These are phyloP conservation scores for Leccinum barrowsii DNA, from an alignment of 768 basidiomycete species.

Conservation along the genomic window DNA sequence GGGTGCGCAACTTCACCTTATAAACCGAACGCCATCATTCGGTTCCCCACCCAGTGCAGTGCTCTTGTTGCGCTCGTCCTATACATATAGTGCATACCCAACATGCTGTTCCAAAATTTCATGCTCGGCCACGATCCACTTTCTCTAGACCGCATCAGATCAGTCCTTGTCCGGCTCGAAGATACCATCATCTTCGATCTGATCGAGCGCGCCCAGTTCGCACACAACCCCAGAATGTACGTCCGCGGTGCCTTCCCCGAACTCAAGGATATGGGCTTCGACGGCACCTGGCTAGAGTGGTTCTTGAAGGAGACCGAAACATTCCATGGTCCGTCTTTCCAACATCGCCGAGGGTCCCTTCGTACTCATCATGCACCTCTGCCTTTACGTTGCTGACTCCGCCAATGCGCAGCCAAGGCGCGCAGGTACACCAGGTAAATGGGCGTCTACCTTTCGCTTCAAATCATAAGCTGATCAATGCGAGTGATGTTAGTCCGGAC, in stretches of 20 bases:
- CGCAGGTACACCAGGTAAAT: constrained; percentile 86
- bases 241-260: constrained; percentile 74
- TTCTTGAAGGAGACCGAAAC: constrained; percentile 92
- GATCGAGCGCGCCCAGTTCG: constrained; percentile 97
- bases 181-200: constrained; percentile 98
- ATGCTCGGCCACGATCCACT: constrained; percentile 71
- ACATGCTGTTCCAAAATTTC: constrained; percentile 65
- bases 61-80: constrained; percentile 8
- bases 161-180: constrained; percentile 84
- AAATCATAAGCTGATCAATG: not conserved
- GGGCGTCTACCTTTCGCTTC: constrained; percentile 6
- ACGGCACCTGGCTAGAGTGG: constrained; percentile 96
- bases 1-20: constrained; percentile 8
- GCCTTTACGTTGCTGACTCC: not conserved
- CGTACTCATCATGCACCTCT: not conserved
- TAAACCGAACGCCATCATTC: not conserved
- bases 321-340: constrained; percentile 78
- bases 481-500: constrained; percentile 68
- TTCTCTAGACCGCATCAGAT: constrained; percentile 83
- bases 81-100: not conserved
- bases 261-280: constrained; percentile 66
- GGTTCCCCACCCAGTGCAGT: too few relatives aligned
- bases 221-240: constrained; percentile 90
- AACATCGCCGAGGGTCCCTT: not conserved
- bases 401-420: constrained; percentile 70